A percentile compares a stretch with the other conserved stretches of the same genome.
These are phyloP conservation scores for Daldinia caldariorum DNA, from an alignment of 495 filamentous ascomycete genomes.

Conservation along the genomic window DNA sequence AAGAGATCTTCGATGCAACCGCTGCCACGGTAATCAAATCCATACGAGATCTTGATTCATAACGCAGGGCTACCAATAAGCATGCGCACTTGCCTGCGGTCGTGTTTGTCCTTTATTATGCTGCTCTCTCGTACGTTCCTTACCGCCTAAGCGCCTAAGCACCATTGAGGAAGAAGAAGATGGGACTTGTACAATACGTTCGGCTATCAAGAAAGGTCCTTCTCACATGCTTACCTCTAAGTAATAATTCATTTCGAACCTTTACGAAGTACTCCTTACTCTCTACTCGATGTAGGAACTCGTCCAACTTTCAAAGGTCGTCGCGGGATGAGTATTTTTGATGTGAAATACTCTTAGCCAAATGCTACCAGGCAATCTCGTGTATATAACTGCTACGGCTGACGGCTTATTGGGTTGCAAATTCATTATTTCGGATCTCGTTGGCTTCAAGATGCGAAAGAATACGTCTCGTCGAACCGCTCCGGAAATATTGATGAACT, in stretches of 20 bases:
- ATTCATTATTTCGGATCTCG: not conserved
- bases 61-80: constrained; percentile 24
- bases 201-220: not conserved
- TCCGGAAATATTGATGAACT: not conserved
- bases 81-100: not conserved
- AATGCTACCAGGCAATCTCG: not conserved
- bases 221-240: not conserved
- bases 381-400: not conserved
- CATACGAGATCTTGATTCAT: constrained; percentile 40
- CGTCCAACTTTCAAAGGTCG: not conserved
- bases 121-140: not conserved
- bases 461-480: not conserved
- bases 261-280: not conserved
- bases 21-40: constrained; percentile 30
- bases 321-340: not conserved
- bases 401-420: not conserved
- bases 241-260: not conserved
- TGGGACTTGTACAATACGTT: no score
- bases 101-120: not conserved
- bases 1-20: constrained; percentile 30
- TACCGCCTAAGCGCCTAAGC: not conserved
- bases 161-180: not conserved
- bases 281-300: not conserved
- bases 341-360: not conserved
- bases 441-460: not conserved